phyloP scores from a whole-genome alignment of 2,329 filamentous ascomycete genomes.

The Alternaria angustiovoidea region DNA sequence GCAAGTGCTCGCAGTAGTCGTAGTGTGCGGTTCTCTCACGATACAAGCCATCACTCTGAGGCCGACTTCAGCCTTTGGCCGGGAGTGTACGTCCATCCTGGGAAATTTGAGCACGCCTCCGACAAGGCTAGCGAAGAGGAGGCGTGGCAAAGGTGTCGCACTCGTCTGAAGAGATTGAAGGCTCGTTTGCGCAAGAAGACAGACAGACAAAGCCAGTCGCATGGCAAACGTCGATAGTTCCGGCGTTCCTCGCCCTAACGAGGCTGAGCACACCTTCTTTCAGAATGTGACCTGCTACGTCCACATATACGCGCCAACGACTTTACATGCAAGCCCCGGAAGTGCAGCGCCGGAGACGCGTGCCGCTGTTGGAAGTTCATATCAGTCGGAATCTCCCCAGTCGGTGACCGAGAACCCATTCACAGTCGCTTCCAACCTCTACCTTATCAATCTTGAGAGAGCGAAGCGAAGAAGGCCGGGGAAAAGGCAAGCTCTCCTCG shows the following conservation, averaged over 20 bases:
- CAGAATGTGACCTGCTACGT: slow-evolving; percentile 21
- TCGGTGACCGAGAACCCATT: background rate
- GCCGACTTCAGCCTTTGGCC: slow-evolving; percentile 31
- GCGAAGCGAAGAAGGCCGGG: slow-evolving; percentile 2
- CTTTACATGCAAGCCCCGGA: background rate
- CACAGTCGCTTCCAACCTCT: background rate
- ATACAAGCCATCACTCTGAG: slow-evolving; percentile 6
- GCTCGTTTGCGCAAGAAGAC: slow-evolving; percentile 4
- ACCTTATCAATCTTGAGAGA: background rate
- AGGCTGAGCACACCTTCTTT: slow-evolving; percentile 4
- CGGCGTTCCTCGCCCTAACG: slow-evolving; percentile 10
- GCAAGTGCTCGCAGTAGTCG: slow-evolving; percentile 4
- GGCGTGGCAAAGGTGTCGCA: slow-evolving; percentile 32
- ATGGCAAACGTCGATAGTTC: slow-evolving; percentile 19
- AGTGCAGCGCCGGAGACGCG: background rate
- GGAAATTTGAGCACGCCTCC: slow-evolving; percentile 26
- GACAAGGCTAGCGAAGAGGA: slow-evolving; percentile 23
- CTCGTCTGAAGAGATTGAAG: slow-evolving; percentile 22
- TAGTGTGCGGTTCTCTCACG: slow-evolving; percentile 11
- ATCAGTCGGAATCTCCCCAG: background rate
- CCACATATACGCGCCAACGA: slow-evolving; percentile 22
- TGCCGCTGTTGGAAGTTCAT: background rate
- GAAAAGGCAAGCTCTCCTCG: slow-evolving; percentile 16
- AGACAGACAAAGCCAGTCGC: background rate
- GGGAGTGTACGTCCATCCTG: slow-evolving; percentile 36